A percentile compares a stretch with the other conserved stretches of the same genome.
phyloP scores from a whole-genome alignment of 2,329 filamentous ascomycete genomes.

The Ophiostoma perfectum region DNA sequence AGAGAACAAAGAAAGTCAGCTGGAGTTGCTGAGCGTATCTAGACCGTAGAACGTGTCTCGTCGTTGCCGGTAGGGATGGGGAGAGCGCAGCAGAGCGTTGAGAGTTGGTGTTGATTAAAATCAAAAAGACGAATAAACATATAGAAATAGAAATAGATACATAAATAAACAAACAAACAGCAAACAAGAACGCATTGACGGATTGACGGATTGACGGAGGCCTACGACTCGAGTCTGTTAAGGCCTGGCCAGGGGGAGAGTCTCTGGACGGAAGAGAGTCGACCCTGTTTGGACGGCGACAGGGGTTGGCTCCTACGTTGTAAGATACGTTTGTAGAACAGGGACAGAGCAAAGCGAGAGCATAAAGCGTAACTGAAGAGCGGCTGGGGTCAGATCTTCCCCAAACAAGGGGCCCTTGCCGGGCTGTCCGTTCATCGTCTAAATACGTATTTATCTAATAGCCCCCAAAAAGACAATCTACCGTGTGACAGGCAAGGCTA shows the following conservation, averaged over 20 bases:
- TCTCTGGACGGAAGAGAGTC: constrained; percentile 9
- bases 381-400: not conserved
- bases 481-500: no score
- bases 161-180: not conserved
- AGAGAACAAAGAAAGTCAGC: no score
- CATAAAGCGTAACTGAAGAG: no score
- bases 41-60: no score
- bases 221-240: not conserved
- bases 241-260: not conserved
- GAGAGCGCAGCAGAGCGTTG: no score
- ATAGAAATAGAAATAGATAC: not conserved
- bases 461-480: no score
- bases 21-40: no score
- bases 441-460: no score
- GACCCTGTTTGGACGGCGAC: constrained; percentile 11
- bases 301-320: not conserved
- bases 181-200: not conserved
- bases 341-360: not conserved
- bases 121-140: not conserved
- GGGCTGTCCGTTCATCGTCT: not conserved
- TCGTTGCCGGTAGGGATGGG: no score
- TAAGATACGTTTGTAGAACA: not conserved
- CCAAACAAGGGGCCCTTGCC: constrained; percentile 4
- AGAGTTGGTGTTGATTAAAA: no score
- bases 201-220: not conserved